Conservation (phyloP, 2,329 filamentous ascomycete species). For the Fonsecaea monophora region DNA sequence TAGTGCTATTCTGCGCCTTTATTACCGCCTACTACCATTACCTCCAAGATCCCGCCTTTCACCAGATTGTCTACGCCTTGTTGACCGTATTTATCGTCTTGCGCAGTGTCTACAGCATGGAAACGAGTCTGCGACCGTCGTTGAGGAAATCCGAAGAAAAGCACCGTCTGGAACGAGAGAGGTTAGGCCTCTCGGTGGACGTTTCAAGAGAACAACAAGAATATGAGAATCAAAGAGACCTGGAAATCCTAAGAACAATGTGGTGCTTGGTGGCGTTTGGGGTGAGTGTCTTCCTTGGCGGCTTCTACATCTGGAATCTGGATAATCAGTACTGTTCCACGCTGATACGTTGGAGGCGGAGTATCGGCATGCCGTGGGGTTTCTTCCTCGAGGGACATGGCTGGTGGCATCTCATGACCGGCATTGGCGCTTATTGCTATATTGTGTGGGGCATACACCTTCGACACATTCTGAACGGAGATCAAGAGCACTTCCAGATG, state of each 20-base stretch:
- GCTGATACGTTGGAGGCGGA: constrained; percentile 69
- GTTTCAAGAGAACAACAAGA: constrained; percentile 53
- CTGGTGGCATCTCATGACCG: constrained; percentile 83
- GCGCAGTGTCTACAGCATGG: constrained; percentile 80
- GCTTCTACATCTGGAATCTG: constrained; percentile 78
- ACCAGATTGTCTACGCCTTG: constrained; percentile 78
- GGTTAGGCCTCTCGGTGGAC: constrained; percentile 47
- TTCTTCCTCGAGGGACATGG: constrained; percentile 75
- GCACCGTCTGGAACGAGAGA: constrained; percentile 51
- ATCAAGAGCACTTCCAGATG: constrained; percentile 73
- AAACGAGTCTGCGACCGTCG: constrained; percentile 66
- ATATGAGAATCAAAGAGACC: constrained; percentile 62
- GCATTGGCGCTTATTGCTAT: constrained; percentile 81
- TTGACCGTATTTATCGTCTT: constrained; percentile 74
- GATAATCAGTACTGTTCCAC: constrained; percentile 77
- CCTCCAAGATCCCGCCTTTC: constrained; percentile 80
- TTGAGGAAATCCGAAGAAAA: constrained; percentile 58
- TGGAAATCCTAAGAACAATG: constrained; percentile 69
- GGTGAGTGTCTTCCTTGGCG: constrained; percentile 72
- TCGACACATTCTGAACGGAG: constrained; percentile 74
- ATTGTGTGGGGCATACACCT: constrained; percentile 86
- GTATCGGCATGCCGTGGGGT: constrained; percentile 79
- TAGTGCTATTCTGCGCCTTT: constrained; percentile 64
- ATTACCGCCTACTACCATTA: constrained; percentile 84
- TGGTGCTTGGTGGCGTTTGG: constrained; percentile 76